Percentiles rank a stretch among this genome's conserved stretches.
Conservation (phyloP, 768 basidiomycete genomes). For the Mrakia blollopis region DNA sequence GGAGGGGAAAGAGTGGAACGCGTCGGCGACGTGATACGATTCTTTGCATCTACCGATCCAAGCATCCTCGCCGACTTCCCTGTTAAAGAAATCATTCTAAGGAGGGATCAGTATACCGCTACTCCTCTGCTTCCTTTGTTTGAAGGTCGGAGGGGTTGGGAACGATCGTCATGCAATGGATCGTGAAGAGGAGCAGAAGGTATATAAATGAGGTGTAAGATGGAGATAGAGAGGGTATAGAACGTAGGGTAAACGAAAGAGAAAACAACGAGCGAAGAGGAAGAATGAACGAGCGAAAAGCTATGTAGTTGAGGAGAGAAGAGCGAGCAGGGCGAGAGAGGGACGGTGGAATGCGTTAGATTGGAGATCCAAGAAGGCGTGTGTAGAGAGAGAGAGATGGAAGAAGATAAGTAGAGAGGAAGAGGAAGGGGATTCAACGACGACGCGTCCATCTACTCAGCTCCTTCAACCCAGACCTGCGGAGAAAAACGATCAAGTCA, state of each 20-base stretch:
- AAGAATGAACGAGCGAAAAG: slow-evolving; percentile 14
- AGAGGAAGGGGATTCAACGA: background rate
- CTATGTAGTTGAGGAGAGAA: background rate
- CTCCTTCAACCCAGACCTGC: slow-evolving; percentile 23
- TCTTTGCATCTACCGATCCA: too few relatives aligned
- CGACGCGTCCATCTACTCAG: background rate
- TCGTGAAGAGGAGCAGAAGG: slow-evolving; percentile 54
- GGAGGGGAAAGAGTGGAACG: too few relatives aligned
- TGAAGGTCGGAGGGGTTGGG: background rate
- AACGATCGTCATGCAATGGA: background rate
- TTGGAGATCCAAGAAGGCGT: background rate
- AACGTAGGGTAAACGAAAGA: background rate
- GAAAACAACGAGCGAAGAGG: background rate
- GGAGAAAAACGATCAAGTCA: too few relatives aligned
- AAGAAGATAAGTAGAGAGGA: background rate
- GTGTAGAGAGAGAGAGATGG: too few relatives aligned
- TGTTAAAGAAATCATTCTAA: too few relatives aligned
- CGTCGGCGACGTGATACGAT: too few relatives aligned
- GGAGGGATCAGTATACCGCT: too few relatives aligned
- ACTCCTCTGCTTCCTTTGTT: too few relatives aligned
- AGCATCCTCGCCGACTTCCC: too few relatives aligned
- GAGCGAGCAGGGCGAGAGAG: background rate
- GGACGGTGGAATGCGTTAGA: background rate
- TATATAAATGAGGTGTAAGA: slow-evolving; percentile 78
- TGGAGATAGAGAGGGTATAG: slow-evolving; percentile 60